Base-by-base conservation (phyloP, 2,329 filamentous ascomycete genomes). In the Exophiala phaeomuriformis region DNA sequence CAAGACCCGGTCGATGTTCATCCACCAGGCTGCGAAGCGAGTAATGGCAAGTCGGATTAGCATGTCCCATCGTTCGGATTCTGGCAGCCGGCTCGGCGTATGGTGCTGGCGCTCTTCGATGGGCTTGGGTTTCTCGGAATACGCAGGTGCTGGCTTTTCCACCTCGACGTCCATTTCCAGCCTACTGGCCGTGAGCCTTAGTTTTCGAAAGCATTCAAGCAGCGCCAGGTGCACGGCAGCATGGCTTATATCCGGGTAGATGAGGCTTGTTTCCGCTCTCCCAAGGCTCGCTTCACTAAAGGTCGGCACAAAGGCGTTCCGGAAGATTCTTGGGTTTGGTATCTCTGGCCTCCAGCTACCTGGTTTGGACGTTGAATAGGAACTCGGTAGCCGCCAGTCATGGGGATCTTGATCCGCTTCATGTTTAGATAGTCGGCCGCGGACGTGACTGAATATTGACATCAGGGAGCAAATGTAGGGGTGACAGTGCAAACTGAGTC, bases 191-290 rank as follows among this genome's bases (percentile, higher is more conserved):
- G 30, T 50, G 2, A 41, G 19, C 33, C 45, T 56, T 27, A 61
- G 50, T 10, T 49, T 55, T 10, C 33, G 47, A 33, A 61, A 61
- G 46, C 58, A 57, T 40, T 61, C 58, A 19, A 59, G 40, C 19
- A 61, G 41, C 12, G 36, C 39, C 19, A 61, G 44, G 40, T 61
- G 56, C n/a, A 52, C 53, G 8, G 56, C 56, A 3, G 48, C 33
- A 41, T 61, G 58, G 27, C 58, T 46, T 19, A 44, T 27, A 33
- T 56, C 45, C 10, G 58, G 58, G 42, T 57, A 61, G 12, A 41
- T 37, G 9, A 45, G 45, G 33, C 8, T 28, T 4, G 31, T 31
- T 12, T 50, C 48, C 4, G 42, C 32, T 9, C 30, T 44, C 29
- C 41, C 47, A 9, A 27, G 30, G 4, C 44, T 27, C 19, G 19